A percentile compares a stretch with the other conserved stretches of the same genome.
phyloP scores from a whole-genome alignment of 176 grass and related monocot species.

The Carex parvula region DNA sequence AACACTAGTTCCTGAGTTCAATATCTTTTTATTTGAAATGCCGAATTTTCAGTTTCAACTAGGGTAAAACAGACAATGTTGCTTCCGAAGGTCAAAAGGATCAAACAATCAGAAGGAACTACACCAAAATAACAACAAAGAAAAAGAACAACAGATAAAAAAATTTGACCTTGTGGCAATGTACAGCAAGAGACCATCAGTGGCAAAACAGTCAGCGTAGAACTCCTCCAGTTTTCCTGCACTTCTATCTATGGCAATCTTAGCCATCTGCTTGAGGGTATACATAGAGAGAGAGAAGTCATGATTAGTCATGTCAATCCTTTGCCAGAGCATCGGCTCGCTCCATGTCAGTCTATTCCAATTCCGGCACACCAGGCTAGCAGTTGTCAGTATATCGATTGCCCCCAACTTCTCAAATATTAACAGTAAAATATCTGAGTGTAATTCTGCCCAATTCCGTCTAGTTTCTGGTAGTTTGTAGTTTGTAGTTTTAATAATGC shows the following conservation, averaged over 20 bases:
- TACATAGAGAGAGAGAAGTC: not conserved
- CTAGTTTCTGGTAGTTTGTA: not conserved
- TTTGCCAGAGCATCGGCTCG: slow-evolving; percentile 22
- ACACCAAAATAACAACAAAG: not conserved
- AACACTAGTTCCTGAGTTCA: too few relatives aligned
- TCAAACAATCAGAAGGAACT: not conserved
- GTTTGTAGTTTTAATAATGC: not conserved
- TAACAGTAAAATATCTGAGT: not conserved
- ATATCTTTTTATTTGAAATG: too few relatives aligned
- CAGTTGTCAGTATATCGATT: slow-evolving; percentile 3
- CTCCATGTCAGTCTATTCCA: not conserved
- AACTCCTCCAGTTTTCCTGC: slow-evolving; percentile 15
- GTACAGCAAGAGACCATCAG: slow-evolving; percentile 23
- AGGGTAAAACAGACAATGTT: too few relatives aligned
- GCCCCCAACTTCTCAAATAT: slow-evolving; percentile 17
- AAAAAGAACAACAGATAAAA: not conserved
- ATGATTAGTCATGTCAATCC: not conserved
- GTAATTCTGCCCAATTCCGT: slow-evolving; percentile 19
- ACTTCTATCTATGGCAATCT: slow-evolving; percentile 7
- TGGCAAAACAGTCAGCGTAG: not conserved
- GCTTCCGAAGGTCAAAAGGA: too few relatives aligned
- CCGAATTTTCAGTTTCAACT: too few relatives aligned
- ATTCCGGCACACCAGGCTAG: not conserved
- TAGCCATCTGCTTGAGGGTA: slow-evolving; percentile 8
- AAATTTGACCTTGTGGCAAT: slow-evolving; percentile 4